Evolutionary conservation across 75 land plant species (phyloP).

Genomic region (Pseudotsuga menziesii): DNA sequence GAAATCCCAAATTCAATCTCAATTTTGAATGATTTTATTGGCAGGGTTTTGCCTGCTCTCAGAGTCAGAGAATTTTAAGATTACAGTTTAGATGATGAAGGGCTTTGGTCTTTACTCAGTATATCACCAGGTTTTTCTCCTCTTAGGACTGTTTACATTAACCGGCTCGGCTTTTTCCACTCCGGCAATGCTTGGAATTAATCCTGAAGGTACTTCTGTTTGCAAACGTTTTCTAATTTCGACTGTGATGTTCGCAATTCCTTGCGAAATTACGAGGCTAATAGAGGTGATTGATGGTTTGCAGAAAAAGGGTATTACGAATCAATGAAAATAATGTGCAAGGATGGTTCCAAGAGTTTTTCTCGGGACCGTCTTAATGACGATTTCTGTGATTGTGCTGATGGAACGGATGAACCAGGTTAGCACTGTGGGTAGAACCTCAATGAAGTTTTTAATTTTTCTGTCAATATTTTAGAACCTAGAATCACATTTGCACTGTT

Average conservation of each 20-base stretch:
- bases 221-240: background rate
- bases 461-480: background rate
- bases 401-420: conserved; percentile 98
- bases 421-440: background rate
- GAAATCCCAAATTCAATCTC: too few species aligned
- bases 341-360: conserved; percentile 70
- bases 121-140: background rate
- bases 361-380: conserved; percentile 70
- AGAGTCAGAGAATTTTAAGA: too few species aligned
- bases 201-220: conserved; percentile 12
- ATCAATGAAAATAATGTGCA: conserved; percentile 56
- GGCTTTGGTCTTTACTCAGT: background rate
- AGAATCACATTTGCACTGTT: too few species aligned
- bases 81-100: background rate
- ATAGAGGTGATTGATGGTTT: background rate
- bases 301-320: conserved; percentile 66
- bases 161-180: background rate
- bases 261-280: background rate
- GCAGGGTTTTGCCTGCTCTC: too few species aligned
- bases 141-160: conserved; percentile 6
- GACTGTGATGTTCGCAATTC: background rate
- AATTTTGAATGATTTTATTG: too few species aligned
- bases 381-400: conserved; percentile 84
- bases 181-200: conserved; percentile 14
- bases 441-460: background rate